phyloP scores from a whole-genome alignment of 2,329 filamentous ascomycete species.

The Stagonosporopsis tanaceti region DNA sequence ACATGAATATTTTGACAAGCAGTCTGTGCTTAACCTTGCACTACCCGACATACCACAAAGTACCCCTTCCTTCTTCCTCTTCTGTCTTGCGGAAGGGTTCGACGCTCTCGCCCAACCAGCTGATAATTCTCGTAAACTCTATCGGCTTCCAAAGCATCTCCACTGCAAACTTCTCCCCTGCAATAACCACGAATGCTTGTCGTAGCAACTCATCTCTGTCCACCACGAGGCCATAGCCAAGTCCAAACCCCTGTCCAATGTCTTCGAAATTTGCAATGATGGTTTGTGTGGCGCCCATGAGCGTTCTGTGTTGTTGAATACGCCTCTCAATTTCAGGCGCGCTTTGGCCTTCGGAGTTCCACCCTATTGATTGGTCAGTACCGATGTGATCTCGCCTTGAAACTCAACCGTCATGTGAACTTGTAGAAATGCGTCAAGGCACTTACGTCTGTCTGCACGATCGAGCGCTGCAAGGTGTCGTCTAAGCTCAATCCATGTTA shows the following conservation, averaged over 20 bases:
- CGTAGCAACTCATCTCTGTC: conserved; percentile 44
- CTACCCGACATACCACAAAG: conserved; percentile 39
- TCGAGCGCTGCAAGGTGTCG: conserved; percentile 46
- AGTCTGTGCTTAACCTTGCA: conserved; percentile 15
- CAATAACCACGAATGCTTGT: conserved; percentile 45
- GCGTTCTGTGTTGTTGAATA: conserved; percentile 43
- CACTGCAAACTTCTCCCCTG: conserved; percentile 41
- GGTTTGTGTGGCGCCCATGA: conserved; percentile 45
- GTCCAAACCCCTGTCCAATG: conserved; percentile 36
- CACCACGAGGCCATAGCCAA: conserved; percentile 26
- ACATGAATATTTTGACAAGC: conserved; percentile 17
- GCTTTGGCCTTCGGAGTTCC: conserved; percentile 40
- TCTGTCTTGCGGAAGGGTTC: conserved; percentile 38
- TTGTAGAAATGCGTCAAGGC: conserved; percentile 5
- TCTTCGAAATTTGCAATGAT: conserved; percentile 43
- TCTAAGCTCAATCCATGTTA: conserved; percentile 48
- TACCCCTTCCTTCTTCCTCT: conserved; percentile 39
- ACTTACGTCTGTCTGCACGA: conserved; percentile 44
- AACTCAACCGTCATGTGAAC: background rate
- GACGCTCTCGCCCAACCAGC: conserved; percentile 40
- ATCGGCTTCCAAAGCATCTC: conserved; percentile 44
- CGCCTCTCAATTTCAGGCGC: conserved; percentile 42
- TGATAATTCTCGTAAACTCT: conserved; percentile 41
- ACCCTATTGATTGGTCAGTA: conserved; percentile 33
- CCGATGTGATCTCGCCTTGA: conserved; percentile 2